Conservation (phyloP, 2,329 filamentous ascomycete genomes). For the Trichoderma aggressivum region DNA sequence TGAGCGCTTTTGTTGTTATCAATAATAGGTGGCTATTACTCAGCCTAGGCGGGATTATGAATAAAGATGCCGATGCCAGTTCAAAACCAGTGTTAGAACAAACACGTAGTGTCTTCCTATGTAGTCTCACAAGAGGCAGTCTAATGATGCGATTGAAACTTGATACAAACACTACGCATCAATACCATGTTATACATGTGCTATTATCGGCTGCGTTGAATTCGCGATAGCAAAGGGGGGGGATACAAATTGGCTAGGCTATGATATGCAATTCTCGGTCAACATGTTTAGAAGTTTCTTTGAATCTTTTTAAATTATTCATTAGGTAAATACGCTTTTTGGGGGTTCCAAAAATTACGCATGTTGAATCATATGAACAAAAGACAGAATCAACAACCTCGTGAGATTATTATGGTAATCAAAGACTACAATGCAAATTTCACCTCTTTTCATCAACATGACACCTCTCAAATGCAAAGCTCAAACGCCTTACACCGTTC, state of each 20-base stretch:
- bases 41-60: background rate
- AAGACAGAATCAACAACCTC: background rate
- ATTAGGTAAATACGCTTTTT: background rate
- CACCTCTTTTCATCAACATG: background rate
- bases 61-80: background rate
- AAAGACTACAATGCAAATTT: background rate
- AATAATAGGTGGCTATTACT: background rate
- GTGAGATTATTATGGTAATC: background rate
- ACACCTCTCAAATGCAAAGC: background rate
- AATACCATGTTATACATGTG: background rate
- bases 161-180: background rate
- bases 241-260: background rate
- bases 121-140: too few species aligned
- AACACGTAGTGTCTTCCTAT: background rate
- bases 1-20: background rate
- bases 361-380: background rate
- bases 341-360: background rate
- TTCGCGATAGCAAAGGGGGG: background rate
- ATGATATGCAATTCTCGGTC: background rate
- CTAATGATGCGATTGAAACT: background rate
- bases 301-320: background rate
- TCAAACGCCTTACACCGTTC: background rate
- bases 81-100: background rate
- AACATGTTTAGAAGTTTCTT: background rate
- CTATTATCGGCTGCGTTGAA: background rate